Conservation (phyloP, 495 filamentous ascomycete species). For the Bathelium albidoporum region DNA sequence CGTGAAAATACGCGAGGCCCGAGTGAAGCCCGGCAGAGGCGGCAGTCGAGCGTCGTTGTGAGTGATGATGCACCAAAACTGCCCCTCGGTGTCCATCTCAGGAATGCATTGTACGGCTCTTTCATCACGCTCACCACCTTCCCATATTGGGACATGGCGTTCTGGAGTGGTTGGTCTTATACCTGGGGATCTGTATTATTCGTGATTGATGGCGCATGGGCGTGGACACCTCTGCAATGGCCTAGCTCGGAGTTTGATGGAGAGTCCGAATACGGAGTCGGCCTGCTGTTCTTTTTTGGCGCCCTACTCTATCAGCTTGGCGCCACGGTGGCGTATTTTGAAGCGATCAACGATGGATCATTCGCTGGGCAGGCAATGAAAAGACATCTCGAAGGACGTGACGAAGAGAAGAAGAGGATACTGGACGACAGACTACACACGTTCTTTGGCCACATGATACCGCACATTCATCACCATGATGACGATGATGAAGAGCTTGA, state of each 20-base stretch:
- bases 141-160: conserved; percentile 18
- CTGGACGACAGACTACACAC: conserved; percentile 16
- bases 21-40: conserved; percentile 1
- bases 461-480: conserved; percentile 6
- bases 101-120: not conserved
- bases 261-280: conserved; percentile 10
- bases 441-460: conserved; percentile 11
- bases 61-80: not conserved
- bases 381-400: conserved; percentile 12
- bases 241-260: conserved; percentile 6
- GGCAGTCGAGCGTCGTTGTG: not conserved
- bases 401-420: conserved; percentile 11
- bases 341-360: conserved; percentile 18
- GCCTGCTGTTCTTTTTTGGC: conserved; percentile 15
- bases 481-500: conserved; percentile 9
- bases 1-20: not conserved
- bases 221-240: conserved; percentile 6
- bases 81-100: not conserved
- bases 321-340: conserved; percentile 13
- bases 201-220: conserved; percentile 13
- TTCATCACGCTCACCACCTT: conserved; percentile 12
- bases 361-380: conserved; percentile 14
- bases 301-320: conserved; percentile 16
- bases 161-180: conserved; percentile 17
- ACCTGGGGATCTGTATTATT: conserved; percentile 17